Percentiles rank a stretch among this genome's conserved stretches.
These are phyloP conservation scores for Boletus subparvulus DNA, from an alignment of 768 basidiomycete species.

Conservation along the genomic window DNA sequence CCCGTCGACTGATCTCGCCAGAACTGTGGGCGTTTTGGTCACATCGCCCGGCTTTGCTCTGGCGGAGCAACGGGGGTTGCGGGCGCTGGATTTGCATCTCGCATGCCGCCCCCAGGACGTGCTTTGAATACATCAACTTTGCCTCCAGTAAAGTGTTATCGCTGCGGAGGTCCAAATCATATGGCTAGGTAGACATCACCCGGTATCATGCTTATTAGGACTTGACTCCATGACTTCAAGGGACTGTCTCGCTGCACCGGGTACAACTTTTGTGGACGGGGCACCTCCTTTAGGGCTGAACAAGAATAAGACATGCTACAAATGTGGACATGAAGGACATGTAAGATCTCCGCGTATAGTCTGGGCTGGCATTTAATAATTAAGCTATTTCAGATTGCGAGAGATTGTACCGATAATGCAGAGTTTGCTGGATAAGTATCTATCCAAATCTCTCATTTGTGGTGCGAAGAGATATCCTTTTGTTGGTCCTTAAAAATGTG, in stretches of 20 bases:
- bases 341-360: constrained; percentile 43
- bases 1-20: constrained; percentile 26
- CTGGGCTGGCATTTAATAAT: constrained; percentile 3
- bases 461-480: constrained; percentile 10
- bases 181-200: constrained; percentile 60
- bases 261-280: constrained; percentile 48
- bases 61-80: constrained; percentile 41
- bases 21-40: constrained; percentile 82
- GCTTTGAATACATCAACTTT: constrained; percentile 71
- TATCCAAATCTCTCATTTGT: constrained; percentile 3
- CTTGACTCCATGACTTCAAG: constrained; percentile 36
- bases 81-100: constrained; percentile 55
- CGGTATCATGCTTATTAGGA: neutral
- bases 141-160: constrained; percentile 85
- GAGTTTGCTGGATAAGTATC: constrained; percentile 49
- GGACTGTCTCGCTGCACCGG: constrained; percentile 79
- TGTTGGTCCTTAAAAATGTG: constrained; percentile 18
- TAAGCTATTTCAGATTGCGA: constrained; percentile 48
- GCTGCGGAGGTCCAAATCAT: constrained; percentile 87
- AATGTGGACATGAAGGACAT: constrained; percentile 86
- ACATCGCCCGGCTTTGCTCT: constrained; percentile 77
- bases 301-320: constrained; percentile 83
- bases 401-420: constrained; percentile 58
- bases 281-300: constrained; percentile 42
- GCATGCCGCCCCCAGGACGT: constrained; percentile 73